Conservation (phyloP, 306 rosid species). For the Rosa persica region DNA sequence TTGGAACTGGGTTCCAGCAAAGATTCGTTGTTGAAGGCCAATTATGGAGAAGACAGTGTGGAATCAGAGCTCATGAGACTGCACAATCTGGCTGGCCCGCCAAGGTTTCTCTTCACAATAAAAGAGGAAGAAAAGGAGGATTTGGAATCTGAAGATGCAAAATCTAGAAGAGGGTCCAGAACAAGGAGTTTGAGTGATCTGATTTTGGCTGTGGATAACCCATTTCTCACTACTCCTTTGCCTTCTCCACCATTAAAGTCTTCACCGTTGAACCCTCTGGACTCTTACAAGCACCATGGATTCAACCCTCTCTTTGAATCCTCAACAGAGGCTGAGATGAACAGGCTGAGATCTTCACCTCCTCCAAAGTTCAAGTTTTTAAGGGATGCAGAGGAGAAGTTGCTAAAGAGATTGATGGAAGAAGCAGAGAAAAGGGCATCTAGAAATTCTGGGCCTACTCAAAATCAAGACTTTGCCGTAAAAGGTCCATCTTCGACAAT, state of each 20-base stretch:
- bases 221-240: conserved; percentile 48
- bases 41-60: conserved; percentile 54
- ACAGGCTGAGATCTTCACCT: conserved; percentile 68
- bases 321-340: conserved; percentile 48
- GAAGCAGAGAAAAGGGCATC: conserved; percentile 52
- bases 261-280: conserved; percentile 45
- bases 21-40: conserved; percentile 45
- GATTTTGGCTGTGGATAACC: conserved; percentile 42
- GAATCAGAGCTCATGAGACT: conserved; percentile 85
- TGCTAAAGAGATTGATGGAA: conserved; percentile 59
- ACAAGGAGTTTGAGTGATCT: conserved; percentile 69
- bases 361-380: conserved; percentile 83
- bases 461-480: conserved; percentile 25
- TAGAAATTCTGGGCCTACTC: conserved; percentile 29
- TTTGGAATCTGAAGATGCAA: conserved; percentile 82
- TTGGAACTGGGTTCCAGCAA: conserved; percentile 48
- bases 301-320: conserved; percentile 88
- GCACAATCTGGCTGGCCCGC: conserved; percentile 84
- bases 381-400: conserved; percentile 89
- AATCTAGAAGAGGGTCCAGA: conserved; percentile 66
- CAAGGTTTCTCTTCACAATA: conserved; percentile 85
- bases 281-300: conserved; percentile 57
- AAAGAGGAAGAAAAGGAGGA: conserved; percentile 87
- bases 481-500: conserved; percentile 24
- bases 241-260: conserved; percentile 58